Evolutionary conservation across 306 rosid genomes (phyloP), one percentile per base, ranked within the genome.

Genomic region (Canavalia ensiformis): DNA sequence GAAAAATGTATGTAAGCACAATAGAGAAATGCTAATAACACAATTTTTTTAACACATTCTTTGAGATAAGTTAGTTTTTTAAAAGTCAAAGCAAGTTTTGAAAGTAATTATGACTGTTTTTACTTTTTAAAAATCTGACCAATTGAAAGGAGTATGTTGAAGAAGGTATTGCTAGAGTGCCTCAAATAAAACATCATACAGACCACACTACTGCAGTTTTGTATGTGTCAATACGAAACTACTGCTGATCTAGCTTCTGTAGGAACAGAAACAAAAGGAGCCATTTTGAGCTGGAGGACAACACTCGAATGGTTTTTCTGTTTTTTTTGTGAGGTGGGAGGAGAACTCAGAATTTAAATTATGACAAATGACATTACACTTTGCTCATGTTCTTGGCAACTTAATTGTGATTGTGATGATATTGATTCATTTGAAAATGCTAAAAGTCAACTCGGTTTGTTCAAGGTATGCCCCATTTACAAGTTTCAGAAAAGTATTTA

Each of bases 401-500:
- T 58, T 79, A 25, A 25, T 34, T 69, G 70, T 41, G 62, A 35
- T 28, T 57, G 8, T 59, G 52, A 50, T 50, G 41, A 35, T 10
- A 58, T 70, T 25, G 73, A 13, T 31, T 28, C 39, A 44, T 64
- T 28, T 25, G 6, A 28, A 74, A 65, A 81, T 56, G 52, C 58
- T 33, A 11, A 45, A 74, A 55, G 54, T 65, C 49, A 66, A 74
- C 35, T 18, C 18, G 7, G 37, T 58, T 63, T 33, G 70, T 47
- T 35, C 54, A 59, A 12, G 18, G 28, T 5, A 44, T 8, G 46
- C 6, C 58, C 29, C 2, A 70, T 71, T 73, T 49, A 58, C 44
- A 57, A 45, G 31, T 63, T 41, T 81, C 45, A 49, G 39, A 75
- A 50, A 77, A n/a, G 69, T 33, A 33, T 41, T 42, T 25, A 30